These are phyloP conservation scores for Trichosporon asahii DNA, from an alignment of 1,284 basidiomycete genomes.

Conservation along the genomic window DNA sequence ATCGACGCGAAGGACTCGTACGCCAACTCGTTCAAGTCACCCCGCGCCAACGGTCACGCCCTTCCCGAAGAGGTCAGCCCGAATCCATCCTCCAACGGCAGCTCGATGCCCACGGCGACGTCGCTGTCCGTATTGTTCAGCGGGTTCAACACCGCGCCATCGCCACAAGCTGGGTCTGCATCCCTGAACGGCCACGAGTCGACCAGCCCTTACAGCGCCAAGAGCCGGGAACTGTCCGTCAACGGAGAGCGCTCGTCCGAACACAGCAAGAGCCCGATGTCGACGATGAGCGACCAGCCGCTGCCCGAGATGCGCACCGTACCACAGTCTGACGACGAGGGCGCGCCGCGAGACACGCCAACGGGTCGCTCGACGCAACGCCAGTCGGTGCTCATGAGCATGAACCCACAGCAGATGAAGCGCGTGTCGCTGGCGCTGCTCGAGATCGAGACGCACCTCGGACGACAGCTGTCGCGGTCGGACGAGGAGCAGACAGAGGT, in stretches of 20 bases:
- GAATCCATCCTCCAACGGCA: conserved; percentile 2
- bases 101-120: background rate
- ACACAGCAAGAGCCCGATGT: background rate
- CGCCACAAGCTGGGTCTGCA: background rate
- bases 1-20: background rate
- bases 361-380: conserved; percentile 21
- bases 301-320: background rate
- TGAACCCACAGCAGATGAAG: conserved; percentile 42
- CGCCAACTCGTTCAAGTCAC: background rate
- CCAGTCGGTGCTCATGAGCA: conserved; percentile 36
- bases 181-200: conserved; percentile 6
- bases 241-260: background rate
- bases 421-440: conserved; percentile 44
- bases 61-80: background rate
- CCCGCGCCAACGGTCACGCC: background rate
- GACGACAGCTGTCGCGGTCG: background rate
- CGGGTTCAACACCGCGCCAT: background rate
- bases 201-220: background rate
- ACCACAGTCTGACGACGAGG: background rate
- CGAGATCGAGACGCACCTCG: conserved; percentile 40
- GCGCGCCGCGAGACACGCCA: background rate
- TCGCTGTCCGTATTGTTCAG: background rate
- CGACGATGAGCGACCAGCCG: background rate
- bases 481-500: conserved; percentile 22
- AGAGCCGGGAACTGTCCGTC: background rate